Base-by-base conservation (phyloP, 805 yeast genomes). In the baker's yeast (Saccharomyces cerevisiae) region DNA sequence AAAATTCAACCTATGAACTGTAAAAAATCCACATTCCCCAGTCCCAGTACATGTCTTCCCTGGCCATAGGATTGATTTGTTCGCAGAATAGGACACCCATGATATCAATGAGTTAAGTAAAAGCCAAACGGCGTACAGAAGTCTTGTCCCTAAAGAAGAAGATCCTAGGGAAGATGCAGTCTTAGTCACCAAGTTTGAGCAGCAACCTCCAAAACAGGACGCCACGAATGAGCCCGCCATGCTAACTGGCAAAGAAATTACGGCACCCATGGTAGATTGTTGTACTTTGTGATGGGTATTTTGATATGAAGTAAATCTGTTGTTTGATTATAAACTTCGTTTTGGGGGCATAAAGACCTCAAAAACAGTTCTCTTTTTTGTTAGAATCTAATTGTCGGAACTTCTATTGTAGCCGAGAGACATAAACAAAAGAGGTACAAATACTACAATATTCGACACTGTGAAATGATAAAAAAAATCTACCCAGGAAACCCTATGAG, bases 1-100 rank as follows among this genome's bases (percentile, higher is more conserved):
- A 66, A 90, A 87, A 70, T 89, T 89, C 62, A 94, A 76, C 53
- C 98, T 75, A 68, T 94, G 95, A n/a, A 94, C 97, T 4, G 96
- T 91, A 14, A 89, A 88, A 70, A 92, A 94, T 49, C 97, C 96
- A 69, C 96, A 90, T 61, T 87, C 87, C 54, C 87, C 85, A 24
- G 82, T 81, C 13, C 94, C 96, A 47, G 84, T 82, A 71, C 99
- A 92, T 46, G 89, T 75, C 55, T 78, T 79, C 56, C 86, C 94
- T 8, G 94, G 82, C 71, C 87, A 81, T 55, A 81, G 76, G 21
- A 85, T 78, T 4, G 92, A 83, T 70, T 87, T 85, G 57, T 89
- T 89, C 17, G 95, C 83, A 53, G 94, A 79, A 73, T 87, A 88
- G 0, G 72, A 66, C n/a, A 89, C 73, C 99, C 99, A 94, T 10